Percentiles rank a stretch among this genome's conserved stretches.
phyloP scores from a whole-genome alignment of 495 filamentous ascomycete species.

The Penicillium coffeae region DNA sequence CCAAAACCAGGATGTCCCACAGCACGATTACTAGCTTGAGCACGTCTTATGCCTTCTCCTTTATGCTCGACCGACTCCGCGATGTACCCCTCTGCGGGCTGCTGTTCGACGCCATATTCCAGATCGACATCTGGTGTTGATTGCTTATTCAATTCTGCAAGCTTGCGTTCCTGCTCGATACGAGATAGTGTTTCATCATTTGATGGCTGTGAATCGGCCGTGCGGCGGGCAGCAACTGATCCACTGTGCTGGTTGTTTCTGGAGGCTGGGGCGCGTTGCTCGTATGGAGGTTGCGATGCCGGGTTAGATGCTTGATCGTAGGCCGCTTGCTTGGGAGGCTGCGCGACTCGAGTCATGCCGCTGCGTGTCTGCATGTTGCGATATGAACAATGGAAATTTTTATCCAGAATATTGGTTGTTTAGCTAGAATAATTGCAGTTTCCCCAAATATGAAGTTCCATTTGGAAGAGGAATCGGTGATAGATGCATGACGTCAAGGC shows the following conservation, averaged over 20 bases:
- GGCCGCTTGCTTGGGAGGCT: conserved; percentile 50
- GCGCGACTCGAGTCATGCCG: conserved; percentile 25
- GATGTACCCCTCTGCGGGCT: conserved; percentile 52
- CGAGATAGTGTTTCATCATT: conserved; percentile 29
- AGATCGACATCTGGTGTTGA: conserved; percentile 29
- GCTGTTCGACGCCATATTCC: conserved; percentile 56
- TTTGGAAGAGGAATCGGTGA: conserved; percentile 1
- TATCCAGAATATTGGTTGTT: too few species aligned
- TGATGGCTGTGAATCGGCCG: conserved; percentile 35
- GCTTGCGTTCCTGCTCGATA: conserved; percentile 12
- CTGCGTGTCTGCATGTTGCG: conserved; percentile 16
- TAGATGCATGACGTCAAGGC: conserved; percentile 20
- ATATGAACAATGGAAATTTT: neutral
- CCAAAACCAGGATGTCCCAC: conserved; percentile 34
- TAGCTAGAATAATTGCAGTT: too few species aligned
- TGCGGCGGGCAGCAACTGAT: conserved; percentile 29
- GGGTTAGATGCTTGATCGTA: conserved; percentile 50
- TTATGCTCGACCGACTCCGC: conserved; percentile 44
- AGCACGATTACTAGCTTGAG: conserved; percentile 37
- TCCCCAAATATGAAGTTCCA: too few species aligned
- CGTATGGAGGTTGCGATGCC: conserved; percentile 42
- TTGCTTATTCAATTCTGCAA: conserved; percentile 13
- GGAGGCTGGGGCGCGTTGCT: conserved; percentile 37
- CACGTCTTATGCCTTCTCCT: conserved; percentile 30
- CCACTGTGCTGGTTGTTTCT: conserved; percentile 26